Evolutionary conservation across 169 alveolate species (phyloP).

Genomic region (Plasmodium malariae): DNA sequence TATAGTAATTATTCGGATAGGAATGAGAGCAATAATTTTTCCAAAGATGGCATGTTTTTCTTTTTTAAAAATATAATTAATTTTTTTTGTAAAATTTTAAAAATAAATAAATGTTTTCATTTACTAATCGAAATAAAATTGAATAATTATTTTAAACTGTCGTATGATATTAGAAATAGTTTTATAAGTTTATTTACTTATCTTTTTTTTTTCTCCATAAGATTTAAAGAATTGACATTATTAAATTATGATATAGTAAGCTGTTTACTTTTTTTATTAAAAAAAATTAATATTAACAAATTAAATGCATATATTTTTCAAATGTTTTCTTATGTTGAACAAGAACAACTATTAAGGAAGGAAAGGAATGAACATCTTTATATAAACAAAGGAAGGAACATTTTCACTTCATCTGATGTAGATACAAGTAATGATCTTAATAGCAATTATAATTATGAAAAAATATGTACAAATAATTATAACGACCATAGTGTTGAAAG

Average conservation of each 20-base stretch:
- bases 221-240: not conserved
- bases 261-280: conserved; percentile 25
- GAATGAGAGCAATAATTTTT: not conserved
- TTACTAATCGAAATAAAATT: conserved; percentile 48
- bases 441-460: too few species aligned
- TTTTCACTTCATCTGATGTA: not conserved
- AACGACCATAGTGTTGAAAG: too few species aligned
- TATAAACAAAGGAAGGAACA: not conserved
- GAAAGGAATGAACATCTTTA: not conserved
- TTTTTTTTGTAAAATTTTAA: conserved; percentile 67
- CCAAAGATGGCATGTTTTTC: not conserved
- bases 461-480: too few species aligned
- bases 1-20: conserved; percentile 17
- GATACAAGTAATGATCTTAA: not conserved
- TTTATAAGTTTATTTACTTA: conserved; percentile 45
- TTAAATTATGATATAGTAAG: conserved; percentile 1
- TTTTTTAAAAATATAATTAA: conserved; percentile 20
- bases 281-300: conserved; percentile 44
- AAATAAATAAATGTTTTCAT: conserved; percentile 62
- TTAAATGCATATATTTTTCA: conserved; percentile 64
- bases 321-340: conserved; percentile 41
- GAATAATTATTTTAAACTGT: conserved; percentile 33
- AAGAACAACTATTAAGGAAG: conserved; percentile 12
- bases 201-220: conserved; percentile 39
- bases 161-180: conserved; percentile 42